Percentiles rank a stretch among this genome's conserved stretches.
phyloP scores from a whole-genome alignment of 495 filamentous ascomycete species.

The Pseudomonodictys pantanalensis region DNA sequence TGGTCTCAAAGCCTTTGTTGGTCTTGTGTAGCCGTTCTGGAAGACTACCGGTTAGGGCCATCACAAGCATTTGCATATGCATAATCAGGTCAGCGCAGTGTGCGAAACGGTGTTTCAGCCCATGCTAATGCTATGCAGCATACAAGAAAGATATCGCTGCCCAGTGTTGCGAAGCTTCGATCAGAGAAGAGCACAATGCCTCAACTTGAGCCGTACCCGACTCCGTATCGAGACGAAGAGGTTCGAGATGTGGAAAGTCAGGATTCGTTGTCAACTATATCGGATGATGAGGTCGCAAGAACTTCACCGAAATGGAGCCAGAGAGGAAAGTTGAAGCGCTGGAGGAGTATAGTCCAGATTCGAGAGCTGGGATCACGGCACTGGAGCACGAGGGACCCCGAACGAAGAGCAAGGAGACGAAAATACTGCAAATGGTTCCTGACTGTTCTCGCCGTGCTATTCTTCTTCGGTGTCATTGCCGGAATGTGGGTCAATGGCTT shows the following conservation, averaged over 20 bases:
- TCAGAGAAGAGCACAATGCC: slow-evolving; percentile 1
- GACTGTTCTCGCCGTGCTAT: slow-evolving; percentile 1
- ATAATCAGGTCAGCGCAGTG: too few species aligned
- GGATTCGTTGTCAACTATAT: neutral
- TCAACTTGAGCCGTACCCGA: neutral
- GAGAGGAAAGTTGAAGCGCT: neutral
- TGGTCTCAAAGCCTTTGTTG: too few species aligned
- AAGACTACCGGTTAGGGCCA: too few species aligned
- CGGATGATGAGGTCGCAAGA: neutral
- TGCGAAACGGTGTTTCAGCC: too few species aligned
- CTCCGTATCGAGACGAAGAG: slow-evolving; percentile 2
- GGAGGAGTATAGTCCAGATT: neutral
- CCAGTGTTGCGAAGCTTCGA: too few species aligned
- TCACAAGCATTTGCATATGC: too few species aligned
- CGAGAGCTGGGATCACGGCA: neutral
- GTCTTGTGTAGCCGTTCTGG: too few species aligned
- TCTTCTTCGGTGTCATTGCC: slow-evolving; percentile 14
- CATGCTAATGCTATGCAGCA: too few species aligned
- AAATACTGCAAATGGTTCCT: neutral
- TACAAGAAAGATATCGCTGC: too few species aligned
- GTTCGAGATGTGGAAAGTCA: slow-evolving; percentile 10
- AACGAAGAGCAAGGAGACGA: slow-evolving; percentile 7
- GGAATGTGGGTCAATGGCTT: slow-evolving; percentile 5
- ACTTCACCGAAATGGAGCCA: slow-evolving; percentile 6
- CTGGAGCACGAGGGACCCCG: neutral